Evolutionary conservation across 345 rosid genomes (phyloP).

Genomic region (Pseudoturritis turrita): DNA sequence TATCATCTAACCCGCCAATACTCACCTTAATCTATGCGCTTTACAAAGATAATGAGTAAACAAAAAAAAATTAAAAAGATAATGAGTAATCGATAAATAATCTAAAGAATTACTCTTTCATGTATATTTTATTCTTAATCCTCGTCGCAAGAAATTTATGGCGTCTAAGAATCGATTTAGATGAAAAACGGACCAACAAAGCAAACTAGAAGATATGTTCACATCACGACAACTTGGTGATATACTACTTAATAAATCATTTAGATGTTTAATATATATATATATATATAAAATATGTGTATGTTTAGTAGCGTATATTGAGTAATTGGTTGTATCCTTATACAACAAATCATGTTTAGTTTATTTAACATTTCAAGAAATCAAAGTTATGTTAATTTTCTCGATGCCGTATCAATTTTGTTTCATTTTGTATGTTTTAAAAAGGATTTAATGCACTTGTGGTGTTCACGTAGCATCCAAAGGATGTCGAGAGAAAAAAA

Average conservation of each 20-base stretch:
- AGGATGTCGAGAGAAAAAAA: conserved; percentile 17
- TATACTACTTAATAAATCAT: not conserved
- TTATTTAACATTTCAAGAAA: too few relatives aligned
- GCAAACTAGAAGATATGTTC: conserved; percentile 14
- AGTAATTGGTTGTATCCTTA: not conserved
- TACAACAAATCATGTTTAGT: too few relatives aligned
- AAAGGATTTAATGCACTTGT: not conserved
- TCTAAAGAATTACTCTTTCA: not conserved
- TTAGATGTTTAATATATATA: not conserved
- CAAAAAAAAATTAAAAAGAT: too few relatives aligned
- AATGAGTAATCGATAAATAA: not conserved
- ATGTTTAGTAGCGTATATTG: not conserved
- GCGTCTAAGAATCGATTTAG: conserved; percentile 31
- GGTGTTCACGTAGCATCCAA: conserved; percentile 17
- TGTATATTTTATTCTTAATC: conserved; percentile 1
- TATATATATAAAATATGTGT: not conserved
- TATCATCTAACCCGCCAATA: not conserved
- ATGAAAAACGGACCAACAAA: conserved; percentile 32
- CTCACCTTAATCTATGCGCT: not conserved
- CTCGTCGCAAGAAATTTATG: conserved; percentile 10
- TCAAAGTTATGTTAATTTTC: too few relatives aligned
- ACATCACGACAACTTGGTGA: conserved; percentile 18
- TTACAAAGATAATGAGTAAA: conserved; percentile 2
- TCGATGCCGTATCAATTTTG: not conserved
- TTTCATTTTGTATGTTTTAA: not conserved